A percentile compares a stretch with the other conserved stretches of the same genome.
These are phyloP conservation scores for Lindgomyces ingoldianus DNA, from an alignment of 495 filamentous ascomycete species.

Conservation along the genomic window DNA sequence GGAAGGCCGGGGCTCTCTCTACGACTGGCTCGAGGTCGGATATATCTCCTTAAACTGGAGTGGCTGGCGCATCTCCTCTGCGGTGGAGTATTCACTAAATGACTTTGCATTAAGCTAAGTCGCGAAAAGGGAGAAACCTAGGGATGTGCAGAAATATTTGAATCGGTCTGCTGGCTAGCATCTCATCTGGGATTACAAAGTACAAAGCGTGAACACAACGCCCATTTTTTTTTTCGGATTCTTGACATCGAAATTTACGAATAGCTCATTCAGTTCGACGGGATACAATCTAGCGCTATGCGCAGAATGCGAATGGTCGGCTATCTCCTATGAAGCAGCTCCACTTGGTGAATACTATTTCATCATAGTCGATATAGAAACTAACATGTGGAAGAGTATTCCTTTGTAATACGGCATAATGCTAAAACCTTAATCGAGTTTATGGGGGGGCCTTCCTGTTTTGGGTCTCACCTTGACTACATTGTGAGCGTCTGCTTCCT, in stretches of 20 bases:
- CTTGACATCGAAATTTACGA: slow-evolving; percentile 34
- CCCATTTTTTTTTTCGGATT: slow-evolving; percentile 39
- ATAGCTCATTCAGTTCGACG: slow-evolving; percentile 23
- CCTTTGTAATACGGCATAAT: too few species aligned
- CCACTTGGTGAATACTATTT: slow-evolving; percentile 40
- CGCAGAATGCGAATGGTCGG: slow-evolving; percentile 36
- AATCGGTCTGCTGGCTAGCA: slow-evolving; percentile 39
- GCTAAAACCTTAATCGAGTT: too few species aligned
- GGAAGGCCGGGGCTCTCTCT: slow-evolving; percentile 41
- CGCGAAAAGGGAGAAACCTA: slow-evolving; percentile 31
- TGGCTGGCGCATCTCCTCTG: slow-evolving; percentile 32
- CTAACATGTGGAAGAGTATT: too few species aligned
- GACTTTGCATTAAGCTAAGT: slow-evolving; percentile 42
- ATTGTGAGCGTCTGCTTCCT: too few species aligned
- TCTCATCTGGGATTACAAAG: slow-evolving; percentile 34
- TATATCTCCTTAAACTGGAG: slow-evolving; percentile 35
- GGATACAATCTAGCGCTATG: slow-evolving; percentile 38
- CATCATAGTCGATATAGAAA: slow-evolving; percentile 8
- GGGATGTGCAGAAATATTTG: slow-evolving; percentile 36
- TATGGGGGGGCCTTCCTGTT: too few species aligned
- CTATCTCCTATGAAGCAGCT: slow-evolving; percentile 38
- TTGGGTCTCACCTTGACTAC: too few species aligned
- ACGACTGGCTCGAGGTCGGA: slow-evolving; percentile 39
- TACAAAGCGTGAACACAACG: not conserved
- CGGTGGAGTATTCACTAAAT: slow-evolving; percentile 42